Conservation (phyloP, 2,329 filamentous ascomycete species). For the Trichophyton verrucosum region DNA sequence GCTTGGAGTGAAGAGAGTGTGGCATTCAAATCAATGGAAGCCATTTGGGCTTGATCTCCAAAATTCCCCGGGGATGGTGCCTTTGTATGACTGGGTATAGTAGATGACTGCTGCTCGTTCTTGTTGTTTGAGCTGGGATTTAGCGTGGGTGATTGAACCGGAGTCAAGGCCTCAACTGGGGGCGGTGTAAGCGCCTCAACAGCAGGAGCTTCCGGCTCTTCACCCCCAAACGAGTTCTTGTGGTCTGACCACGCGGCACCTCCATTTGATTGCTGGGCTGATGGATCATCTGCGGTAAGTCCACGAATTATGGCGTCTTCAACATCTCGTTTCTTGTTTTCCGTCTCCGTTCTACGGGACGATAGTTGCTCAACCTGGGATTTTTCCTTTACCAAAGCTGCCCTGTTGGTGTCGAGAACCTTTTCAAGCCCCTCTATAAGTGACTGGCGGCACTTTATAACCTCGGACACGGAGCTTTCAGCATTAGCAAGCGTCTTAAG, state of each 20-base stretch:
- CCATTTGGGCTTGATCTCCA: not conserved
- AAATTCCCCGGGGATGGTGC: not conserved
- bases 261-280: slow-evolving; percentile 33
- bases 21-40: not conserved
- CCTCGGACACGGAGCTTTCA: slow-evolving; percentile 77
- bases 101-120: not conserved
- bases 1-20: not conserved
- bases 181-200: slow-evolving; percentile 49
- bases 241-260: slow-evolving; percentile 5
- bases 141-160: slow-evolving; percentile 37
- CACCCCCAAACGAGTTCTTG: not conserved
- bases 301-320: slow-evolving; percentile 85
- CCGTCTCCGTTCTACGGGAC: slow-evolving; percentile 57
- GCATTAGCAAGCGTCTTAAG: slow-evolving; percentile 79
- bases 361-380: slow-evolving; percentile 50
- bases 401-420: slow-evolving; percentile 60
- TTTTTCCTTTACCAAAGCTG: slow-evolving; percentile 58
- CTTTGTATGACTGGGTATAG: not conserved
- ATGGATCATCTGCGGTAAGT: slow-evolving; percentile 49
- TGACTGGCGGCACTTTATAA: slow-evolving; percentile 68
- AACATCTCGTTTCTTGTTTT: slow-evolving; percentile 73
- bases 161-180: slow-evolving; percentile 71
- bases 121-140: slow-evolving; percentile 7
- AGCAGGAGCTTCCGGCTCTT: slow-evolving; percentile 13
- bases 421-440: slow-evolving; percentile 73